Conservation (phyloP, 345 rosid species). For the Garcia nutans region DNA sequence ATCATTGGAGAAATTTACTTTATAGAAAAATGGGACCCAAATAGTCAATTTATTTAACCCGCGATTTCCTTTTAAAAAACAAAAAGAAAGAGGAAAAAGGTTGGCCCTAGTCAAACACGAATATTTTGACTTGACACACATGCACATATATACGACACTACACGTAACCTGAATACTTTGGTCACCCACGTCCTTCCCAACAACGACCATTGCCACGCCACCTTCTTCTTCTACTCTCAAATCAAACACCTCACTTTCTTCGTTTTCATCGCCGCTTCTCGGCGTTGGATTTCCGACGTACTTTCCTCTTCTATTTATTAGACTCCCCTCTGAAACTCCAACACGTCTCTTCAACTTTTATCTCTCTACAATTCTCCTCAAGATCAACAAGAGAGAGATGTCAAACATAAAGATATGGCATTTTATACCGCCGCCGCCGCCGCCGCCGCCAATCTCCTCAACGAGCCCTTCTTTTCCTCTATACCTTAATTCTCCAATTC, state of each 20-base stretch:
- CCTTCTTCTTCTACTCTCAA: not conserved
- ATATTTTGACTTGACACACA: not conserved
- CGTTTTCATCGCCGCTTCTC: constrained; percentile 32
- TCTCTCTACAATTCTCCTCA: not conserved
- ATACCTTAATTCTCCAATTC: constrained; percentile 26
- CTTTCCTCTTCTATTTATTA: constrained; percentile 5
- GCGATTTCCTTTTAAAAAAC: too few relatives aligned
- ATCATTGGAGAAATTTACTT: too few relatives aligned
- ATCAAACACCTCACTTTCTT: not conserved
- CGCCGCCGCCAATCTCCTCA: constrained; percentile 31
- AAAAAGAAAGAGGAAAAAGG: too few relatives aligned
- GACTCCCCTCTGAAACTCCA: too few relatives aligned
- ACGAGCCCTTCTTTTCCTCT: constrained; percentile 36
- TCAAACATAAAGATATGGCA: constrained; percentile 43
- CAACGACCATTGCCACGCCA: constrained; percentile 8
- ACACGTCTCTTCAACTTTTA: constrained; percentile 3
- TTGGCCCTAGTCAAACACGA: too few relatives aligned
- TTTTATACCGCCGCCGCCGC: constrained; percentile 27
- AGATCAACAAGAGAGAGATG: not conserved
- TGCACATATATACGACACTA: not conserved
- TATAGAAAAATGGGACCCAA: too few relatives aligned
- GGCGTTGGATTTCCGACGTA: constrained; percentile 18
- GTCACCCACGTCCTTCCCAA: not conserved
- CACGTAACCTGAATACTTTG: not conserved
- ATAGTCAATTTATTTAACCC: too few relatives aligned